These are phyloP conservation scores for Santalum album DNA, from an alignment of 164 flowering plant species.

Conservation along the genomic window DNA sequence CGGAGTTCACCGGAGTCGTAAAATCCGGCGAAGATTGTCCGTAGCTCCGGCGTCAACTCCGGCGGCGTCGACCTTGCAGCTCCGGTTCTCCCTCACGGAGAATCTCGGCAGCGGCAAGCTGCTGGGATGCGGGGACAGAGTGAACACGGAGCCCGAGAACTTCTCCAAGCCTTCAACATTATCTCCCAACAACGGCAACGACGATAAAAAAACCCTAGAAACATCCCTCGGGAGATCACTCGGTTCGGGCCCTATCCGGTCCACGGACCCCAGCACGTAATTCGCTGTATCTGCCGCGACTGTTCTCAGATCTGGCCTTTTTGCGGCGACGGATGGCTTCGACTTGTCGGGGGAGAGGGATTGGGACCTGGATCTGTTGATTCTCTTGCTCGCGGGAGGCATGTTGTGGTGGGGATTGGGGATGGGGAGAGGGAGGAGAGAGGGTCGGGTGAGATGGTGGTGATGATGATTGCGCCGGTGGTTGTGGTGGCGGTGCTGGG, in stretches of 20 bases:
- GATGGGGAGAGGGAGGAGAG: slow-evolving; percentile 54
- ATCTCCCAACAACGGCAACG: neutral
- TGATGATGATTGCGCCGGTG: neutral
- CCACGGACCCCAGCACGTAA: slow-evolving; percentile 8
- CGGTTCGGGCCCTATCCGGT: slow-evolving; percentile 44
- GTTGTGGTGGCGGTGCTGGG: slow-evolving; percentile 1
- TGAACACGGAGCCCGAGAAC: slow-evolving; percentile 25
- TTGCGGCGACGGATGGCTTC: neutral
- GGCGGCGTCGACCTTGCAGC: slow-evolving; percentile 48
- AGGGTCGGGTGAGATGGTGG: slow-evolving; percentile 25
- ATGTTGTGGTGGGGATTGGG: slow-evolving; percentile 3
- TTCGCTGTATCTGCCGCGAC: neutral
- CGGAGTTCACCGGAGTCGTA: slow-evolving; percentile 32
- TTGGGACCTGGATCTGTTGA: too few relatives aligned
- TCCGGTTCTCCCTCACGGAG: slow-evolving; percentile 43
- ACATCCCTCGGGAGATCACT: slow-evolving; percentile 31
- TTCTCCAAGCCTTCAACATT: slow-evolving; percentile 11
- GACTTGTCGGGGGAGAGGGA: slow-evolving; percentile 8
- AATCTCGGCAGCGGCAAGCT: slow-evolving; percentile 82
- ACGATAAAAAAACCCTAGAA: slow-evolving; percentile 18
- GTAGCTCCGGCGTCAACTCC: slow-evolving; percentile 32
- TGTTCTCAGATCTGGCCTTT: neutral
- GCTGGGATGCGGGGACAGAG: slow-evolving; percentile 65
- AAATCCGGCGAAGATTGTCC: slow-evolving; percentile 28
- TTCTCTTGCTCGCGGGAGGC: slow-evolving; percentile 24